Evolutionary conservation across 768 basidiomycete genomes (phyloP), one percentile per base, ranked within the genome.

Genomic region (Dioszegia crocea): DNA sequence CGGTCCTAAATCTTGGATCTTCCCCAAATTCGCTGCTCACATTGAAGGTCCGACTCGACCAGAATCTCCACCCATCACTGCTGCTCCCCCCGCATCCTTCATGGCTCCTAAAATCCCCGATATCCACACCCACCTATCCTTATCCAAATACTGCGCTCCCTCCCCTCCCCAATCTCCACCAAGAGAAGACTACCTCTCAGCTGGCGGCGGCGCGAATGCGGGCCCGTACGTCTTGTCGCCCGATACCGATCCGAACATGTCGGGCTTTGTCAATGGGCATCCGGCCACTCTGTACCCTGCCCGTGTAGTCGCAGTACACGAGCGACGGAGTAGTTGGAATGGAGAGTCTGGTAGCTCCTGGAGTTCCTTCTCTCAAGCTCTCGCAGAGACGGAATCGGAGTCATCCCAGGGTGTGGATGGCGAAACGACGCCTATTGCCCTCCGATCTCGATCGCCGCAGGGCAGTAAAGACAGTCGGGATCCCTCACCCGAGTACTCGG

Each of bases 101-200:
- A 57, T 49, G 33, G 60, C 64, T 17, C 74, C 76, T 46, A 47
- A 61, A n/a, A 56, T 62, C 16, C 74, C 76, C 16, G 71, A 74
- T 31, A 65, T 70, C 9, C 67, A 72, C 43, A 64, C 67, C 16
- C 70, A 74, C 41, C 69, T 77, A 4, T 58, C 64, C n/a, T 63
- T 77, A n/a, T 63, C 62, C 12, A 50, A 54, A 38, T 75, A 75
- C 54, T 77, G 74, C 55, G 76, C 76, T 2, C 76, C 76, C 8
- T 71, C 74, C 2, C 70, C 76, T 16, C 76, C 72, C 9, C 54
- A 61, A 26, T 75, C 75, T 1, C 73, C 75, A 19, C 67, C 71
- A 9, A n/a, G n/a, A n/a, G n/a, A 6, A 43, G 9, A 5, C 40
- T 21, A 43, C 40, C 14, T 16, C 8, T 21, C n/a, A 10, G 14